These are phyloP conservation scores for Isochrysis galbana DNA, from an alignment of 78 protist genomes.

Conservation along the genomic window DNA sequence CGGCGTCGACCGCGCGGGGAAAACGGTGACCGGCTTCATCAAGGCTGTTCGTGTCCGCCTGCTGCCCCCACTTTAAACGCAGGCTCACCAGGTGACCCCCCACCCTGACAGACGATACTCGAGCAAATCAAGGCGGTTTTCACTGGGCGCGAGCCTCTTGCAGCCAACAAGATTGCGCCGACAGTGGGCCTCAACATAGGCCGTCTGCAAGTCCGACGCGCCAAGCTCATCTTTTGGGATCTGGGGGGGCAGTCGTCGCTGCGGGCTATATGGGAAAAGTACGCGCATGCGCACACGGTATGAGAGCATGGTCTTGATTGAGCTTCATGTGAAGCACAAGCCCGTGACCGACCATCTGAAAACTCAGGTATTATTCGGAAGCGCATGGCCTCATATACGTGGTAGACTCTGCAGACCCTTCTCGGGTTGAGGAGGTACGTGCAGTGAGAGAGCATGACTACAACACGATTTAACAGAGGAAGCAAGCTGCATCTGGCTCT, in stretches of 20 bases:
- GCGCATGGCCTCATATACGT: slow-evolving; percentile 43
- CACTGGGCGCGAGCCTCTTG: neutral
- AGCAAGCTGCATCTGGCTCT: too few relatives aligned
- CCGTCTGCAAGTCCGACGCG: neutral
- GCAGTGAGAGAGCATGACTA: neutral
- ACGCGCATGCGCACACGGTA: too few relatives aligned
- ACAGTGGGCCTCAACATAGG: slow-evolving; percentile 51
- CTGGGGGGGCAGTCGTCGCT: slow-evolving; percentile 39
- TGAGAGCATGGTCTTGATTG: too few relatives aligned
- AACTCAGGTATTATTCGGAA: slow-evolving; percentile 13
- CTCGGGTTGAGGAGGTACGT: neutral
- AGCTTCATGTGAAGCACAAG: too few relatives aligned
- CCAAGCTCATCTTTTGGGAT: slow-evolving; percentile 51
- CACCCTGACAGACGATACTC: too few relatives aligned
- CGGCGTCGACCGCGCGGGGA: slow-evolving; percentile 51
- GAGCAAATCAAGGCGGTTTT: slow-evolving; percentile 10
- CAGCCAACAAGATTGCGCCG: slow-evolving; percentile 42
- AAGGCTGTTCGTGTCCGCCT: too few relatives aligned
- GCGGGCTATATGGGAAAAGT: slow-evolving; percentile 46
- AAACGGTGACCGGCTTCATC: too few relatives aligned
- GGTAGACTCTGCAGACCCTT: slow-evolving; percentile 25
- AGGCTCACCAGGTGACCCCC: too few relatives aligned
- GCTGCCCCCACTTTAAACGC: too few relatives aligned
- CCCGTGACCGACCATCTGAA: too few relatives aligned
- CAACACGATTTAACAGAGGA: too few relatives aligned